A percentile compares a stretch with the other conserved stretches of the same genome.
Evolutionary conservation across 495 filamentous ascomycete genomes (phyloP).

Genomic region (Cudoniella acicularis): DNA sequence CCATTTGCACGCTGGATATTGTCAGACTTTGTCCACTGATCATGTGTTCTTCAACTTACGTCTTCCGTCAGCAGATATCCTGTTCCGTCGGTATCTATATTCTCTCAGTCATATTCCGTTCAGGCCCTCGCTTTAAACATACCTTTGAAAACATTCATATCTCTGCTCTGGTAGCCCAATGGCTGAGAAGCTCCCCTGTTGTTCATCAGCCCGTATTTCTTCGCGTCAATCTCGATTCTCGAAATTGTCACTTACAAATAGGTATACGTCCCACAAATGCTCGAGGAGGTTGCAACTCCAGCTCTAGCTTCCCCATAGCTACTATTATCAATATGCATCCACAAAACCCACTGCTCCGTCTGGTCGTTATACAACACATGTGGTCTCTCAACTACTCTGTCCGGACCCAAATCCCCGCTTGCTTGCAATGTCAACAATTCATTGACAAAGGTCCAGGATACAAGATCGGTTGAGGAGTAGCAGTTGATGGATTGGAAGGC

Average conservation of each 20-base stretch:
- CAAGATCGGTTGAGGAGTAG: slow-evolving; percentile 50
- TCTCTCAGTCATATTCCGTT: too few species aligned
- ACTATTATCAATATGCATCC: slow-evolving; percentile 63
- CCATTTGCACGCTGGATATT: slow-evolving; percentile 41
- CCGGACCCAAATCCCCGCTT: slow-evolving; percentile 57
- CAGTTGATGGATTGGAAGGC: slow-evolving; percentile 60
- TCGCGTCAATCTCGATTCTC: too few species aligned
- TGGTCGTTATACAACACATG: slow-evolving; percentile 55
- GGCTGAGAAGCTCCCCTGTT: slow-evolving; percentile 38
- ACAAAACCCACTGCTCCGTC: slow-evolving; percentile 46
- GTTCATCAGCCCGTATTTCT: too few species aligned
- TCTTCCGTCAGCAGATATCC: slow-evolving; percentile 62
- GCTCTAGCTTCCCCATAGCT: slow-evolving; percentile 62
- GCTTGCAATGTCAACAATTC: slow-evolving; percentile 46
- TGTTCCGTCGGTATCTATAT: slow-evolving; percentile 45
- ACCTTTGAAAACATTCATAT: slow-evolving; percentile 59
- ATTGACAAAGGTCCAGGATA: slow-evolving; percentile 58
- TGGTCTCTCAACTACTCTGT: slow-evolving; percentile 60
- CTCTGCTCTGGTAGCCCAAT: slow-evolving; percentile 49
- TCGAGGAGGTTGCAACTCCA: slow-evolving; percentile 55
- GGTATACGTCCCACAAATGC: slow-evolving; percentile 57
- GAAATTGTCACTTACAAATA: slow-evolving; percentile 25
- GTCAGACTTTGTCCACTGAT: background rate
- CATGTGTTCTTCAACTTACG: slow-evolving; percentile 27
- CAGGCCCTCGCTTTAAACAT: slow-evolving; percentile 5